Evolutionary conservation across 495 filamentous ascomycete genomes (phyloP), one percentile per base, ranked within the genome.

Genomic region (Penicillium ochrochloron): DNA sequence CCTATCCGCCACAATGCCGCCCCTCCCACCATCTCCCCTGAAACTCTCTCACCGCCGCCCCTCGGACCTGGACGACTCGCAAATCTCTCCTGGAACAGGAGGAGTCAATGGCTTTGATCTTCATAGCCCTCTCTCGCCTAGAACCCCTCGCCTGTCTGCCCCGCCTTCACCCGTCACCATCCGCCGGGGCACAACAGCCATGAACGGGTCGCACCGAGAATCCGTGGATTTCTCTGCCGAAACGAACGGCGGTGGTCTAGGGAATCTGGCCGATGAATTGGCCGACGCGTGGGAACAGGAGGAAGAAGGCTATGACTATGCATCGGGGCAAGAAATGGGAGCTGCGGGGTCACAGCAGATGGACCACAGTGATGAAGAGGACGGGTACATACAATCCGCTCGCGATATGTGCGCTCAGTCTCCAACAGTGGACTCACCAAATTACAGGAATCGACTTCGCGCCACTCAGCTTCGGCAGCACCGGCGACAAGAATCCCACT

Each of bases 261-360:
- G 92, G 37, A 96, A 90, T 65, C 78, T 97, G 19, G 92, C 93
- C 14, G 93, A 96, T 66, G 92, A 95, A 68, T 77, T 77, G 71
- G 84, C 81, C 17, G 84, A 85, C 65, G 84, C 80, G 19, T 83
- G 82, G 79, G 88, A 86, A 60, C 82, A 87, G 51, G 88, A 89
- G 48, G 88, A 89, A 10, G 83, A 79, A 63, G 74, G 78, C 29
- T 77, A 83, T 59, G 78, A 73, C 54, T 74, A 78, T 61, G 71
- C 67, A 25, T 82, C 81, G 0, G 78, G 78, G 12, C 74, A 82
- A 65, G 78, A 81, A 52, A 74, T 69, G n/a, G 63, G 57, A 12
- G 69, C 62, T 25, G 62, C 69, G 29, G 75, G 75, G 50, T 69
- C 75, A 52, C 78, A 80, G 25, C 70, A 74, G 34, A 44, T 72